phyloP scores from a whole-genome alignment of 164 flowering plant genomes.

The Vitis cinerea region DNA sequence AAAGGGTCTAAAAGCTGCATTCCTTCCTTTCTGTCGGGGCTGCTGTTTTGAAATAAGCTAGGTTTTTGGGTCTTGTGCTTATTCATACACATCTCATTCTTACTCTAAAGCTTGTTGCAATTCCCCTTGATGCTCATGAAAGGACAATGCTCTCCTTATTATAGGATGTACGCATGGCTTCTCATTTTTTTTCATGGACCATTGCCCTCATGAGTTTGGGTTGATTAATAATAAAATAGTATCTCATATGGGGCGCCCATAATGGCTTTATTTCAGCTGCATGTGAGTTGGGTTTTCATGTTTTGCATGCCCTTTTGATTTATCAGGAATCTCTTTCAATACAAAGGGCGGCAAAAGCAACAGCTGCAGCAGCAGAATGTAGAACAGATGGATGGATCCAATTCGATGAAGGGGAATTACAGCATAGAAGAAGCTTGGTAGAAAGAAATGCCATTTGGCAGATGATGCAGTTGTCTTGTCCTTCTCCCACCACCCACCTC shows the following conservation, averaged over 20 bases:
- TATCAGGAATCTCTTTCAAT: conserved; percentile 50
- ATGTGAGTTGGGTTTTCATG: conserved; percentile 1
- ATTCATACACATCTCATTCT: too few species aligned
- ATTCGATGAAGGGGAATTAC: conserved; percentile 42
- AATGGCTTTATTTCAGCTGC: too few species aligned
- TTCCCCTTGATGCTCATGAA: not conserved
- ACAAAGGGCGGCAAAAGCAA: conserved; percentile 31
- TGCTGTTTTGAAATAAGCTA: conserved; percentile 37
- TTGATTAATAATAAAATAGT: not conserved
- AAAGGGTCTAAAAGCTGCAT: conserved; percentile 68
- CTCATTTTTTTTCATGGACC: too few species aligned
- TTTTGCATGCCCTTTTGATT: not conserved
- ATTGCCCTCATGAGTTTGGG: not conserved
- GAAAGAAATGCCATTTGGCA: conserved; percentile 65
- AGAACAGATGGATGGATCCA: conserved; percentile 50
- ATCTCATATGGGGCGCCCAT: not conserved
- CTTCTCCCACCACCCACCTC: conserved; percentile 26
- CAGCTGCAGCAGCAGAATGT: conserved; percentile 25
- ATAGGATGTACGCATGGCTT: not conserved
- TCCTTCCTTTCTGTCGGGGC: conserved; percentile 80
- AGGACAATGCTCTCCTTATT: conserved; percentile 10
- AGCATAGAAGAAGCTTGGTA: conserved; percentile 27
- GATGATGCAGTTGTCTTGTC: conserved; percentile 42
- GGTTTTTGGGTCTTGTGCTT: conserved; percentile 37
- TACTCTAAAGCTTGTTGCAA: too few species aligned